phyloP scores from a whole-genome alignment of 2,329 filamentous ascomycete genomes.

The Phialophora chinensis region DNA sequence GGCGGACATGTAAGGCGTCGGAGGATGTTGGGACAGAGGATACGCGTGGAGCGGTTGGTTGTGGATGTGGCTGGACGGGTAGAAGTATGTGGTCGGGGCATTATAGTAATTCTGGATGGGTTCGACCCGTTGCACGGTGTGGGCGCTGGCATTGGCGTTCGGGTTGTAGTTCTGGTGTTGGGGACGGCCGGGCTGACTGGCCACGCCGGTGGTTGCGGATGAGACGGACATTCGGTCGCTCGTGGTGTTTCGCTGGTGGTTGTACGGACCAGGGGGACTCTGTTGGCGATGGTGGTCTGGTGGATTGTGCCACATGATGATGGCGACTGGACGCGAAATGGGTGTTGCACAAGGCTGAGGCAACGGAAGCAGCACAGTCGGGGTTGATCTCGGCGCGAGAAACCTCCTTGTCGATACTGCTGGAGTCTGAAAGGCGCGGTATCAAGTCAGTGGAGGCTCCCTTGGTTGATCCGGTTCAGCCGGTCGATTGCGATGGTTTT shows the following conservation, averaged over 20 bases:
- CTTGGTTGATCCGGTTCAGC: neutral
- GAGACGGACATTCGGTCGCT: constrained; percentile 19
- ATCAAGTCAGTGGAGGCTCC: neutral
- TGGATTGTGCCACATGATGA: constrained; percentile 17
- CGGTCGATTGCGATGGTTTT: neutral
- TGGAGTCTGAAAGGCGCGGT: neutral
- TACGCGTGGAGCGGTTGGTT: constrained; percentile 10
- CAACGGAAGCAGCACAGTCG: neutral
- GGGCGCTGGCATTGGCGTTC: neutral
- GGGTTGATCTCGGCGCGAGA: no score
- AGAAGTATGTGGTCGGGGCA: constrained; percentile 10
- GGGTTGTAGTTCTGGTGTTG: constrained; percentile 7
- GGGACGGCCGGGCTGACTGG: constrained; percentile 3
- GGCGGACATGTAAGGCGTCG: neutral
- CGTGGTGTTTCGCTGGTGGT: constrained; percentile 11
- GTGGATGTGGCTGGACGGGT: constrained; percentile 19
- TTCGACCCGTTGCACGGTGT: neutral
- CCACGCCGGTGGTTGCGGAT: constrained; percentile 14
- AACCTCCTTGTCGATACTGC: neutral
- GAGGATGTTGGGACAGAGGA: constrained; percentile 6
- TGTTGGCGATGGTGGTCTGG: constrained; percentile 6
- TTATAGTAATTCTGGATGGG: neutral
- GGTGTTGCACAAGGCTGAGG: neutral
- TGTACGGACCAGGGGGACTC: constrained; percentile 8
- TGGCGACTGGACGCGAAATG: neutral